Evolutionary conservation across 2,329 filamentous ascomycete genomes (phyloP), one percentile per base, ranked within the genome.

Genomic region (Moelleriella libera): DNA sequence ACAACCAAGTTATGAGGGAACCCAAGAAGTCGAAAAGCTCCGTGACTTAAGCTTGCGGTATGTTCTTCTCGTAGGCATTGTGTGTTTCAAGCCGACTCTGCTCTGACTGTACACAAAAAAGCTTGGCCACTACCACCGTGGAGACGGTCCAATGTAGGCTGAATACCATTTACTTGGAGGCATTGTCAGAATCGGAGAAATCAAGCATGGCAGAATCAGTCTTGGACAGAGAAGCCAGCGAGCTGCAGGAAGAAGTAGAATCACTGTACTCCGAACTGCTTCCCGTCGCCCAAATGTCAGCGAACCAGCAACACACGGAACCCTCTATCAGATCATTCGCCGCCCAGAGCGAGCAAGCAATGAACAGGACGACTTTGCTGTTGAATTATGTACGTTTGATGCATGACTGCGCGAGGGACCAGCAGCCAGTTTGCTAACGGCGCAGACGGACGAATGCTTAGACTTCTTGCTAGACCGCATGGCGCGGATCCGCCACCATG

Each of bases 181-280:
- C 68, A 2, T 59, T 76, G 0, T 34, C 57, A 2, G 50, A 53
- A 0, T 58, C 56, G 1, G 60, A 63, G 41, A 55, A 56, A 2
- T 55, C 57, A 0, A 57, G 55, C 0, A 57, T 62, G 40, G 50
- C 52, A 8, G 53, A 53, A 4, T 51, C 57, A 5, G 60, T 59
- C 0, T 55, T 60, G 0, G 51, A 53, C 1, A 66, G 64, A 5
- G 73, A 77, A 45, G 68, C 73, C 8, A 65, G 63, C 11, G 68
- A 71, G 4, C 58, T 83, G 2, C 74, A 81, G 54, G 73, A 75
- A 32, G 83, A 86, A 56, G 67, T 87, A 1, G 80, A 85, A 53
- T 83, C 80, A 5, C 66, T 87, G 3, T 82, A 83, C 54, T 68
- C 79, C 0, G 83, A 87, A 57, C 80, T 87, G 41, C 65, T 82